These are phyloP conservation scores for Alloteropsis semialata DNA, from an alignment of 176 grass and related monocot species.

Conservation along the genomic window DNA sequence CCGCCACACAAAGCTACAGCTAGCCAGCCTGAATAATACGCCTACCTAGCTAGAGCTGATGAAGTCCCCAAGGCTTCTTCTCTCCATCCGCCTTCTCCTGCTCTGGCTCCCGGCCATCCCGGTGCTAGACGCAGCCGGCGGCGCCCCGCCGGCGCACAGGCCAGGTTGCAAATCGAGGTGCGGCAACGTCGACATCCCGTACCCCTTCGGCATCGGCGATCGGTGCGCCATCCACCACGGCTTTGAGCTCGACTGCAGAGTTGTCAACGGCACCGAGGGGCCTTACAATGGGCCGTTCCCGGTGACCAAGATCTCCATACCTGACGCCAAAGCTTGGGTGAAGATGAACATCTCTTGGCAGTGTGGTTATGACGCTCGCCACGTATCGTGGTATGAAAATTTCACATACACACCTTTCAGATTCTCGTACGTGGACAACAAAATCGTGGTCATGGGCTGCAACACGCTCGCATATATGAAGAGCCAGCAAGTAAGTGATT, in stretches of 20 bases:
- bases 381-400: no score
- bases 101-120: neutral
- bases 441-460: conserved; percentile 1
- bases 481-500: no score
- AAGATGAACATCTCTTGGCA: no score
- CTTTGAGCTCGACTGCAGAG: neutral
- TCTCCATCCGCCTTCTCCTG: neutral
- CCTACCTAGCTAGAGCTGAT: neutral
- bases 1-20: no score
- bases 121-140: neutral
- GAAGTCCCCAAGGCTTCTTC: neutral
- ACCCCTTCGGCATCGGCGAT: conserved; percentile 3
- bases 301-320: neutral
- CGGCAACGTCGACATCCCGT: conserved; percentile 2
- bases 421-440: neutral
- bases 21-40: no score
- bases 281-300: neutral
- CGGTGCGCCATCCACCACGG: neutral
- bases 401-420: neutral
- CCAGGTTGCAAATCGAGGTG: neutral
- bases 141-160: neutral
- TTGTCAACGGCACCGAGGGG: neutral
- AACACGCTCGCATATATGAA: neutral
- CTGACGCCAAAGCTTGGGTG: no score
- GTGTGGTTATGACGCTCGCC: no score